Evolutionary conservation across 768 basidiomycete species (phyloP).

Genomic region (Boletus vermiculosoides): DNA sequence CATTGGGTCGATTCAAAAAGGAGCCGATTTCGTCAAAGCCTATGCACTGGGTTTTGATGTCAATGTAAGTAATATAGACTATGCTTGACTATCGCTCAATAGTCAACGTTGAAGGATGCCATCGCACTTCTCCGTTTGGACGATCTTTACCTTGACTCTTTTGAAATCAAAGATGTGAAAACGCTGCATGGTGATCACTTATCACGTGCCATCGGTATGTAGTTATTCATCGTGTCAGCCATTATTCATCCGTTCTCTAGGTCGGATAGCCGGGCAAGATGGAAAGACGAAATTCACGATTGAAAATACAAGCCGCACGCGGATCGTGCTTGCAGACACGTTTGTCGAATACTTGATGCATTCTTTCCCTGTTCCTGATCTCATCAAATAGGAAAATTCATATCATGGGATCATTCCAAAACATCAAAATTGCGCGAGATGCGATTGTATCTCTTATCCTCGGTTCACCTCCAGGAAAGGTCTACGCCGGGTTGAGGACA

Average conservation of each 20-base stretch:
- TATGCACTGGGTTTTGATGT: conserved; percentile 94
- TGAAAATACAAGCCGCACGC: conserved; percentile 93
- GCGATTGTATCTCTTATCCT: conserved; percentile 94
- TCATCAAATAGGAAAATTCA: conserved; percentile 78
- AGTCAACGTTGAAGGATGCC: conserved; percentile 63
- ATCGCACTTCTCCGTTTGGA: conserved; percentile 94
- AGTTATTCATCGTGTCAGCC: background rate
- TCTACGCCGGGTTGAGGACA: conserved; percentile 86
- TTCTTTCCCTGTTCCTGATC: conserved; percentile 4
- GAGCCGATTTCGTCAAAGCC: conserved; percentile 95
- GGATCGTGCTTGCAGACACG: conserved; percentile 99
- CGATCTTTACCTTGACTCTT: conserved; percentile 96
- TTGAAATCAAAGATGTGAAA: conserved; percentile 99
- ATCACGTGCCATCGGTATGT: conserved; percentile 90
- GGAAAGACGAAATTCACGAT: conserved; percentile 99
- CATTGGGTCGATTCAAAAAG: conserved; percentile 90
- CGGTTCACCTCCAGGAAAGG: conserved; percentile 93
- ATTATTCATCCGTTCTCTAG: conserved; percentile 36
- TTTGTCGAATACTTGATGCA: conserved; percentile 39
- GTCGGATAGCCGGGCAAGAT: conserved; percentile 97
- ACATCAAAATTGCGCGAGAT: conserved; percentile 96
- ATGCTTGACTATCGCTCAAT: background rate
- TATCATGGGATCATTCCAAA: conserved; percentile 97
- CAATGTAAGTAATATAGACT: conserved; percentile 55
- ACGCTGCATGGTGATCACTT: conserved; percentile 97